Evolutionary conservation across 768 basidiomycete genomes (phyloP), one percentile per base, ranked within the genome.

Genomic region (Gyrodon lividus): DNA sequence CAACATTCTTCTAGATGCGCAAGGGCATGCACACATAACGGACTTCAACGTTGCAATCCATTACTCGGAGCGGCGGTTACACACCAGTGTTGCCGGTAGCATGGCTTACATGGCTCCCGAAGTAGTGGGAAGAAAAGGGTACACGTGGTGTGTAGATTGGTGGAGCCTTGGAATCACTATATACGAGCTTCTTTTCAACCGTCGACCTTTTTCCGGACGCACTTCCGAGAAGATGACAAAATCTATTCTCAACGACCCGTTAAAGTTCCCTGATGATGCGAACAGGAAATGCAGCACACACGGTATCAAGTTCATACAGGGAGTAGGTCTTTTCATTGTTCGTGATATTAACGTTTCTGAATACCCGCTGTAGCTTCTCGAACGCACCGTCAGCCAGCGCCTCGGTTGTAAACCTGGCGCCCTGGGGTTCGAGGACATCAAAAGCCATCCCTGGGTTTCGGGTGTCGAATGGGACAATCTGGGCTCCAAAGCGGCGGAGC

Each of bases 71-170:
- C 79, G 87, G 46, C 81, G 95, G 31, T 63, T 89, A 54, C 87
- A 98, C 69, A 93, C 91, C 0, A 92, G 91, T 53, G 89, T 99
- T 14, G 96, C 97, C 6, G 97, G 97, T 4, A 94, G 91, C 63
- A 95, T 99, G 92, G 96, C 97, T 0, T 99, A 99, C 73, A 99
- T 99, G 97, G 95, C 95, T 9, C 95, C 96, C 0, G 93, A 99
- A 69, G 88, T 99, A n/a, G 78, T 98, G 39, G 83, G 81, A 46
- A 86, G 89, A 63, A 87, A 84, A 63, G 97, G 97, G 14, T 99
- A 99, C 69, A 88, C 89, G 4, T 94, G 91, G 80, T 85, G 84
- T 43, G 81, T 92, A 44, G 95, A 98, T 67, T 97, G 92, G 89
- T 98, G 95, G 95, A 93, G 91, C 64, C 77, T 98, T 17, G 95